Evolutionary conservation across 768 basidiomycete species (phyloP).

Genomic region (Boletus edulis): DNA sequence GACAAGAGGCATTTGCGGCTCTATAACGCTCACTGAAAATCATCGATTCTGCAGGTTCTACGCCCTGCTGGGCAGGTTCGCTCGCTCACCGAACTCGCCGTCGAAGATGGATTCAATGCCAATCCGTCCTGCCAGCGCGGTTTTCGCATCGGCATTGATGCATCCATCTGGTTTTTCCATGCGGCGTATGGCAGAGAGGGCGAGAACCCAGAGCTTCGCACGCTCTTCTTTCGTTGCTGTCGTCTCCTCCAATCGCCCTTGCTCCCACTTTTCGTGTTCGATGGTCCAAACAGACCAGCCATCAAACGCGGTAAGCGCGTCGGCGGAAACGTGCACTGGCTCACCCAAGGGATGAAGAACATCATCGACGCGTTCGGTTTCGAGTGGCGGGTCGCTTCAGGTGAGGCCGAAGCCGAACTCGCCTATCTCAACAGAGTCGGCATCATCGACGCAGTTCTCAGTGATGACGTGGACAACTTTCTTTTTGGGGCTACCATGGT

Average conservation of each 20-base stretch:
- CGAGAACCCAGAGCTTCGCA: conserved; percentile 84
- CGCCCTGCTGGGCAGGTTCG: conserved; percentile 68
- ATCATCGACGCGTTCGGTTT: conserved; percentile 81
- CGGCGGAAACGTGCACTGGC: conserved; percentile 57
- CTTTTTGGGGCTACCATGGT: conserved; percentile 84
- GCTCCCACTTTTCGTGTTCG: conserved; percentile 88
- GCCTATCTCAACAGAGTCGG: conserved; percentile 82
- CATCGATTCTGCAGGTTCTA: conserved; percentile 45
- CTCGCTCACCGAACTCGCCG: conserved; percentile 74
- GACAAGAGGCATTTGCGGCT: conserved; percentile 2
- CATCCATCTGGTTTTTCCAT: conserved; percentile 80
- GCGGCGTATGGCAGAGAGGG: conserved; percentile 68
- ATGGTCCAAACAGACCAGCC: conserved; percentile 81
- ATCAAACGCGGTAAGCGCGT: conserved; percentile 78
- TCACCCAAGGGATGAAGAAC: conserved; percentile 73
- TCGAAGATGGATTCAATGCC: conserved; percentile 69
- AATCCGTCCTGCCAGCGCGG: conserved; percentile 67
- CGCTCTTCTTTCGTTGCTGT: conserved; percentile 82
- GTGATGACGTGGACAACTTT: conserved; percentile 93
- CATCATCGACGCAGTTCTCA: conserved; percentile 82
- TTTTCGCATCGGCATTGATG: conserved; percentile 84
- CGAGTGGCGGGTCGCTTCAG: conserved; percentile 81
- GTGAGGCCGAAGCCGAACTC: conserved; percentile 93
- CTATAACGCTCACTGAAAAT: conserved; percentile 13
- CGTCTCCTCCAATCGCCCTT: conserved; percentile 75